Conservation (phyloP, 2,329 filamentous ascomycete genomes). For the Microdochium bolleyi region DNA sequence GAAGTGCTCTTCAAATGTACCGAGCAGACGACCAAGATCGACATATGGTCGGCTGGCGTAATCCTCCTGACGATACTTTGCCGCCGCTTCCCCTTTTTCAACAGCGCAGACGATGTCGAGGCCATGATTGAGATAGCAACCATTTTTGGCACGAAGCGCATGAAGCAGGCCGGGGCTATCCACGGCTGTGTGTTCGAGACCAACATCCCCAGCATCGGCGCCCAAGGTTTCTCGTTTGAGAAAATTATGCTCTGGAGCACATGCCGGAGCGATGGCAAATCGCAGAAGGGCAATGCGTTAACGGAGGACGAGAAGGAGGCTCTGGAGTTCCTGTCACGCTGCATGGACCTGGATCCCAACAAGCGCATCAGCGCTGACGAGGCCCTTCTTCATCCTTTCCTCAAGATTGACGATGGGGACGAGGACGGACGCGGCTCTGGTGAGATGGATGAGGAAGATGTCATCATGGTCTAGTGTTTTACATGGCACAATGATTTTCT, state of each 20-base stretch:
- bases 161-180: slow-evolving; percentile 73
- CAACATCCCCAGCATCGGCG: slow-evolving; percentile 82
- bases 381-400: slow-evolving; percentile 65
- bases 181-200: slow-evolving; percentile 92
- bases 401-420: slow-evolving; percentile 31
- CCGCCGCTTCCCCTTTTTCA: slow-evolving; percentile 94
- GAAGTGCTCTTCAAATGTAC: slow-evolving; percentile 98
- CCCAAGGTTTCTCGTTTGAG: slow-evolving; percentile 78
- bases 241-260: slow-evolving; percentile 96
- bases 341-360: slow-evolving; percentile 69
- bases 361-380: slow-evolving; percentile 68
- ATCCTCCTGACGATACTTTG: slow-evolving; percentile 92
- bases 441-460: slow-evolving; percentile 38
- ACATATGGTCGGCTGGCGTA: slow-evolving; percentile 96
- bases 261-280: slow-evolving; percentile 57
- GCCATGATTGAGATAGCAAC: slow-evolving; percentile 96
- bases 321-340: slow-evolving; percentile 61
- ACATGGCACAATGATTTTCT: background rate
- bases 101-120: slow-evolving; percentile 95
- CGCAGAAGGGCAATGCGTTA: slow-evolving; percentile 42
- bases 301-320: slow-evolving; percentile 63
- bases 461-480: slow-evolving; percentile 31
- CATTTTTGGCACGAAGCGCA: slow-evolving; percentile 79
- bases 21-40: slow-evolving; percentile 85
- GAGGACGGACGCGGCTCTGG: slow-evolving; percentile 13